Conservation (phyloP, 1,139 yeast species). For the Lodderomyces elongisporus region DNA sequence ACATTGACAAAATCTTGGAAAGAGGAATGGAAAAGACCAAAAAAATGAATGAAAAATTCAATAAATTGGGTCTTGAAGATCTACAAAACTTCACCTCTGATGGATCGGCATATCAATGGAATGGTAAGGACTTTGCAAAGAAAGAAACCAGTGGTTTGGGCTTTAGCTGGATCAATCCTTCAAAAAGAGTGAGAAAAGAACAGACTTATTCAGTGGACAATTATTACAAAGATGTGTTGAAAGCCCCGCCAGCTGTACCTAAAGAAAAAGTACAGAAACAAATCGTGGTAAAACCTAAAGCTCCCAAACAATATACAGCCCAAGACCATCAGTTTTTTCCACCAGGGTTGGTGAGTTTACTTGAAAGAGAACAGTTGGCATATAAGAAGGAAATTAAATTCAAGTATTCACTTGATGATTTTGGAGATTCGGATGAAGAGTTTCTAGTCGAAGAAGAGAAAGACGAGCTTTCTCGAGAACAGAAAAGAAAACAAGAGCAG, state of each 20-base stretch:
- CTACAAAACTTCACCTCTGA: conserved; percentile 85
- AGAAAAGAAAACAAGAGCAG: conserved; percentile 51
- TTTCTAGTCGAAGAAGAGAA: conserved; percentile 49
- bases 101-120: conserved; percentile 93
- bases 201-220: conserved; percentile 84
- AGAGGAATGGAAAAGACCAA: conserved; percentile 81
- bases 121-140: conserved; percentile 88
- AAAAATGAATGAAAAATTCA: conserved; percentile 70
- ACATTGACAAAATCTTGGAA: conserved; percentile 72
- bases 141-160: conserved; percentile 41
- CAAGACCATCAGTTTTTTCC: conserved; percentile 92
- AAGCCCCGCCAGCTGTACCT: conserved; percentile 26
- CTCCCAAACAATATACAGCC: conserved; percentile 67
- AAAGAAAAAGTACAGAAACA: conserved; percentile 9
- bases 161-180: conserved; percentile 77
- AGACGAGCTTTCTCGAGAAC: conserved; percentile 35
- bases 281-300: conserved; percentile 29
- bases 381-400: conserved; percentile 71
- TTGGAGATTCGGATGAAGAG: conserved; percentile 52
- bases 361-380: conserved; percentile 74
- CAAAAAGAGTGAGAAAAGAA: conserved; percentile 86
- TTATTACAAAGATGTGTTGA: conserved; percentile 77
- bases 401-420: conserved; percentile 54
- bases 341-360: conserved; percentile 53
- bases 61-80: conserved; percentile 84